Conservation (phyloP, 805 yeast genomes). For the Hermanozyma aechmeae region DNA sequence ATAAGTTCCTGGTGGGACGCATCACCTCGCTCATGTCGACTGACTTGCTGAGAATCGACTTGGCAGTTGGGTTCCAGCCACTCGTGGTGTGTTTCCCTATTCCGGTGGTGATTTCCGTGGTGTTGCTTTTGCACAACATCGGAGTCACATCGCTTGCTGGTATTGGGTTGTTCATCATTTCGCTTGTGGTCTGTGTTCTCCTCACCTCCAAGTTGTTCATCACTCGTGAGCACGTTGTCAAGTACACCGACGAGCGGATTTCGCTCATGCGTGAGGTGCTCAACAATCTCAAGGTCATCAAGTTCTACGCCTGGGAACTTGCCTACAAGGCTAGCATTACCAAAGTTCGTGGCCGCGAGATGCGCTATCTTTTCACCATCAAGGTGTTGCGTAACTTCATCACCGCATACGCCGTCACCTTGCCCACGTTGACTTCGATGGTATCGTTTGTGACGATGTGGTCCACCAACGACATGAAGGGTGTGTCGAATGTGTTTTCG, state of each 20-base stretch:
- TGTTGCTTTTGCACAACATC: slow-evolving; percentile 22
- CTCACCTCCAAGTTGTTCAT: slow-evolving; percentile 25
- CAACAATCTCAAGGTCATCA: slow-evolving; percentile 31
- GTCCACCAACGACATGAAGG: slow-evolving; percentile 31
- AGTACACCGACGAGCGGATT: slow-evolving; percentile 33
- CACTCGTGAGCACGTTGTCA: slow-evolving; percentile 25
- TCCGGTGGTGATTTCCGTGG: slow-evolving; percentile 31
- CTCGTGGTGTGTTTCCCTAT: slow-evolving; percentile 32
- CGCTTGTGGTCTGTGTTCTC: slow-evolving; percentile 23
- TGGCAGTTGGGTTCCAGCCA: slow-evolving; percentile 36
- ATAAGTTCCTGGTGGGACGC: slow-evolving; percentile 28
- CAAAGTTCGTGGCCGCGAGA: slow-evolving; percentile 28
- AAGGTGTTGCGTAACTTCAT: slow-evolving; percentile 32
- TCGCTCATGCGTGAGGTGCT: slow-evolving; percentile 34
- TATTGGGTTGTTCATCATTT: slow-evolving; percentile 29
- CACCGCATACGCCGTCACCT: slow-evolving; percentile 35
- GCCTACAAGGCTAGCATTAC: slow-evolving; percentile 30
- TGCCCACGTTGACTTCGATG: slow-evolving; percentile 36
- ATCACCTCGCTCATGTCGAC: slow-evolving; percentile 34
- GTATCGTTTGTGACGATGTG: slow-evolving; percentile 35
- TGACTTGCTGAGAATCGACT: slow-evolving; percentile 34
- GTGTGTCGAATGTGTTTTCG: slow-evolving; percentile 33
- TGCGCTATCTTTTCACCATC: slow-evolving; percentile 31
- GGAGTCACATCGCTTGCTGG: slow-evolving; percentile 34
- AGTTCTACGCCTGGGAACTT: slow-evolving; percentile 38